Evolutionary conservation across 2,329 filamentous ascomycete species (phyloP), one percentile per base, ranked within the genome.

Genomic region (Apiospora saccharicola): DNA sequence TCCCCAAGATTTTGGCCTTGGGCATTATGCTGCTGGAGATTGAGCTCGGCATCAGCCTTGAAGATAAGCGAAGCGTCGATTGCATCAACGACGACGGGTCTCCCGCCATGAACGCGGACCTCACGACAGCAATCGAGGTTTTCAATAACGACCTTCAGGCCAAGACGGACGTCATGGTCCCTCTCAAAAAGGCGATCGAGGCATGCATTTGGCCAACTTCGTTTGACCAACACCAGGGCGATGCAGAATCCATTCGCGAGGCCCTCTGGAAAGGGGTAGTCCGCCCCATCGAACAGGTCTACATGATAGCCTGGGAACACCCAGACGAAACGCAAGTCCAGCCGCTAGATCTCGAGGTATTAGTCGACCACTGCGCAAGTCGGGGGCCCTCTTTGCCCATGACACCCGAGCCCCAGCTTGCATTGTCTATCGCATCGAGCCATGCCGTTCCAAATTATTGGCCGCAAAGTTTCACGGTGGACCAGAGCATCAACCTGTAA

Each of bases 21-120:
- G 75, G 75, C 13, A 75, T 76, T 46, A 76, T 76, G 71, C 49
- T 75, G 14, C 51, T 75, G 37, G 74, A 76, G 61, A 75, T 76
- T 26, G 64, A 74, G 22, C 68, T 72, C 26, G 73, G 70, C 7
- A 70, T 68, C 24, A 43, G 30, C 8, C 71, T 75, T 10, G 70
- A 75, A 26, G 69, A 71, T 34, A 72, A 69, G 67, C 70, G 70
- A 22, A 61, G 46, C 8, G 46, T 22, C 46, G 46, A 49, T 49
- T 49, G 46, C 46, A n/a, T 49, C 19, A 49, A 49, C 19, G 46
- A 49, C 22, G 46, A 49, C 46, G 46, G 46, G 22, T 49, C 46
- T 49, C 46, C 46, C 22, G 6, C 4, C 22, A 49, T 49, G 1
- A 49, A 49, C 19, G 46, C 46, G 22, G 46, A 49, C 6, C 46